A percentile compares a stretch with the other conserved stretches of the same genome.
Conservation (phyloP, 495 filamentous ascomycete genomes). For the Penicillium malachiteum region DNA sequence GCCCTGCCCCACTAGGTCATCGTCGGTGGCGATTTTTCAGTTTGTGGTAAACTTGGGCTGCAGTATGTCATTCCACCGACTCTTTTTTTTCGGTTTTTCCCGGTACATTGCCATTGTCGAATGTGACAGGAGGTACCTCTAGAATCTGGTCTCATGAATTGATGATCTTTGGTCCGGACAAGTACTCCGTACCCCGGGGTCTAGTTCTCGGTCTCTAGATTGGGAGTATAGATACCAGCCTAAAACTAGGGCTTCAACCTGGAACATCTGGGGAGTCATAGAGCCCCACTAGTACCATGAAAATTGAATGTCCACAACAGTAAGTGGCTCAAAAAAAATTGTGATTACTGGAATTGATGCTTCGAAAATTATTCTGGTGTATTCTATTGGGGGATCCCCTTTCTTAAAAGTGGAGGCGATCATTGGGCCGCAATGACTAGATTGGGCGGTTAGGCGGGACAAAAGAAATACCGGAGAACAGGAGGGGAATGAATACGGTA, state of each 20-base stretch:
- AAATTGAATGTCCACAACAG: no score
- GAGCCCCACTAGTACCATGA: no score
- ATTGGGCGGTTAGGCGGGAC: constrained; percentile 10
- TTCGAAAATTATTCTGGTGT: background rate
- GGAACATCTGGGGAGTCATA: no score
- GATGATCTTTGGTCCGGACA: no score
- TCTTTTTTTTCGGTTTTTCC: constrained; percentile 14
- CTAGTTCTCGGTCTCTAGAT: no score
- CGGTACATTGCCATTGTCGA: constrained; percentile 24
- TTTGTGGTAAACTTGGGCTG: background rate
- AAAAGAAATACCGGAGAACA: no score
- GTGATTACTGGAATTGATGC: background rate
- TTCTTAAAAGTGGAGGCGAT: constrained; percentile 18
- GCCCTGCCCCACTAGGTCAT: background rate
- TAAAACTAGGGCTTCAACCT: no score
- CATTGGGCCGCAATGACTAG: constrained; percentile 28
- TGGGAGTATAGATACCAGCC: no score
- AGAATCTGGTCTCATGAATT: no score
- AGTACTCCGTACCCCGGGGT: no score
- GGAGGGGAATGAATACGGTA: no score
- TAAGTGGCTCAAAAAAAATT: no score
- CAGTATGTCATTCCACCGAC: constrained; percentile 26
- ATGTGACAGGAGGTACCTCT: background rate
- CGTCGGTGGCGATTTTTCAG: constrained; percentile 1
- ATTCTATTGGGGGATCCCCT: background rate